Evolutionary conservation across 228 moss, liverwort and hornwort species (phyloP).

Genomic region (Sphagnum fallax): DNA sequence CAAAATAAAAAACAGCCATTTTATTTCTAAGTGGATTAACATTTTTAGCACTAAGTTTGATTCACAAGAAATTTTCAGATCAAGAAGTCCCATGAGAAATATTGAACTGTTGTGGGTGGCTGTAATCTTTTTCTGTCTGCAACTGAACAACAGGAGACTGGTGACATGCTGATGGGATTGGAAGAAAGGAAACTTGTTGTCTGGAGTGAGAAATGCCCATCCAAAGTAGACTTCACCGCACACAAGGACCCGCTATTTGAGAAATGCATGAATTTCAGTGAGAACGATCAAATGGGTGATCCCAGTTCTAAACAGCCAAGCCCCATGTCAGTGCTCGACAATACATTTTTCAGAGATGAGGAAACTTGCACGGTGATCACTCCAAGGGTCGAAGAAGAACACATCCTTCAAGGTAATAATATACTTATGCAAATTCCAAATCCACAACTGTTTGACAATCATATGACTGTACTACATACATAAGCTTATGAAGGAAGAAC

Average conservation of each 20-base stretch:
- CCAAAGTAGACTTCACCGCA: conserved; percentile 26
- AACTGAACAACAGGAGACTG: no score
- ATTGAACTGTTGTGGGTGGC: no score
- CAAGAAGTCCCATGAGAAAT: no score
- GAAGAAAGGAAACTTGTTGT: conserved; percentile 18
- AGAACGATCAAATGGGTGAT: conserved; percentile 23
- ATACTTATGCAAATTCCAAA: no score
- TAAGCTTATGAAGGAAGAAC: no score
- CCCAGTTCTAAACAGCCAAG: conserved; percentile 34
- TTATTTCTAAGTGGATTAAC: no score
- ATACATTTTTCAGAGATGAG: conserved; percentile 40
- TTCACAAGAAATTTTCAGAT: no score
- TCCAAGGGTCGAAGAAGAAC: conserved; percentile 23
- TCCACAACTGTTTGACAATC: no score
- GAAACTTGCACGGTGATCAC: conserved; percentile 26
- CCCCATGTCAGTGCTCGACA: conserved; percentile 60
- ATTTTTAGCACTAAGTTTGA: no score
- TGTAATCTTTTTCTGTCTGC: no score
- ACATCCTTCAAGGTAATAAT: conserved; percentile 33
- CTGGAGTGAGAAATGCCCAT: neutral
- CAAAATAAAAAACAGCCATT: no score
- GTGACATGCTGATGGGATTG: neutral
- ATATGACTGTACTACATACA: no score
- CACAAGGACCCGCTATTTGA: conserved; percentile 21
- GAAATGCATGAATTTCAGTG: conserved; percentile 13